Conservation (phyloP, 78 protist species). For the Emiliania huxleyi region DNA sequence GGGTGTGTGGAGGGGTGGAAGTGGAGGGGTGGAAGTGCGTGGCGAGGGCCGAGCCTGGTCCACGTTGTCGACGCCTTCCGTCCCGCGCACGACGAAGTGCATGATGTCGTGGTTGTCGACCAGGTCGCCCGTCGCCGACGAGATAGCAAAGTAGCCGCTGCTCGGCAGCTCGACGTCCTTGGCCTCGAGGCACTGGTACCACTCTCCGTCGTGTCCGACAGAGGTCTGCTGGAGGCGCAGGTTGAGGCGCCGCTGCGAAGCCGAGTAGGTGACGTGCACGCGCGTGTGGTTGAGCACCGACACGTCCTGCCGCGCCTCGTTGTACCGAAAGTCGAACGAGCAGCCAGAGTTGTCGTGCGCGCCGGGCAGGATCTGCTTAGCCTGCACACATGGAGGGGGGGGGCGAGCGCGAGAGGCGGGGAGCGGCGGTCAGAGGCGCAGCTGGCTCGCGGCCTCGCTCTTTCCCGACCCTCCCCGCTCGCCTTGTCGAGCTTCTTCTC, state of each 20-base stretch:
- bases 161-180: not conserved
- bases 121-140: constrained; percentile 21
- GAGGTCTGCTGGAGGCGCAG: not conserved
- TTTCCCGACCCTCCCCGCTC: too few species aligned
- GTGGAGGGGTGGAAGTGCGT: not conserved
- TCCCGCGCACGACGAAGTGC: not conserved
- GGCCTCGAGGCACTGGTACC: not conserved
- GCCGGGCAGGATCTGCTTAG: not conserved
- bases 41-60: too few species aligned
- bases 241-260: not conserved
- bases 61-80: not conserved
- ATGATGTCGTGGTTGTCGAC: constrained; percentile 22
- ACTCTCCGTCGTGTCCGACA: not conserved
- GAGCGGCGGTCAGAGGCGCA: too few species aligned
- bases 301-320: not conserved
- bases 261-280: not conserved
- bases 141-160: not conserved
- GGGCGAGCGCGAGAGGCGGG: too few species aligned
- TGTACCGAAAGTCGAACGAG: not conserved
- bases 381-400: too few species aligned
- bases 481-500: not conserved
- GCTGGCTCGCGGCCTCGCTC: too few species aligned
- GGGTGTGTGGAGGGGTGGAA: too few species aligned
- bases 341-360: not conserved
- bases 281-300: not conserved